phyloP scores from a whole-genome alignment of 148 eudicot genomes.

The Agrostemma githago region DNA sequence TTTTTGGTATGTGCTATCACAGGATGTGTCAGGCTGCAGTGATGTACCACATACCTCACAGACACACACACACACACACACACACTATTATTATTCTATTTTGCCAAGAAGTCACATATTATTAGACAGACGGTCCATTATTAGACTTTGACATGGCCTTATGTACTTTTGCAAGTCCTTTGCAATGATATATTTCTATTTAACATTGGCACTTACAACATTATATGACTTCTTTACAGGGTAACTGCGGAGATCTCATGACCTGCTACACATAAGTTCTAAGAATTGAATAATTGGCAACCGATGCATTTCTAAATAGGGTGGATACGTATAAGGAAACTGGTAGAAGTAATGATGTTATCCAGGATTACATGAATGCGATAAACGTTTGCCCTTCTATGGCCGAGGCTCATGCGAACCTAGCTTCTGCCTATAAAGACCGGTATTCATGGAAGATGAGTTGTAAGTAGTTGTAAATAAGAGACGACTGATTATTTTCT shows the following conservation, averaged over 20 bases:
- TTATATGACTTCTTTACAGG: conserved; percentile 40
- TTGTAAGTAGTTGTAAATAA: not conserved
- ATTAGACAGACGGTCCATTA: too few relatives aligned
- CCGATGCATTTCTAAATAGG: conserved; percentile 86
- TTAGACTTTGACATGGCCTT: not conserved
- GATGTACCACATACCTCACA: too few relatives aligned
- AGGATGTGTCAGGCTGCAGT: too few relatives aligned
- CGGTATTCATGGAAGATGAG: conserved; percentile 34
- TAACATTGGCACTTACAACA: conserved; percentile 10
- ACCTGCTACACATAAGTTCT: conserved; percentile 93
- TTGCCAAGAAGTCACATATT: too few relatives aligned
- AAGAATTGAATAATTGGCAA: conserved; percentile 81
- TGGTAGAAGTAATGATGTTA: conserved; percentile 89
- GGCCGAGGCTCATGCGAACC: conserved; percentile 98
- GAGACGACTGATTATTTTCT: not conserved
- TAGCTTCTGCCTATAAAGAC: conserved; percentile 96
- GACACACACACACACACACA: too few relatives aligned
- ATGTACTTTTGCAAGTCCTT: not conserved
- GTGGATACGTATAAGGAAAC: conserved; percentile 88
- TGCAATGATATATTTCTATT: not conserved
- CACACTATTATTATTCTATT: too few relatives aligned
- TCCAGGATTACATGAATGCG: conserved; percentile 83
- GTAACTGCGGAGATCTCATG: conserved; percentile 72
- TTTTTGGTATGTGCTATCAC: not conserved
- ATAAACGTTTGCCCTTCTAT: conserved; percentile 75